Evolutionary conservation across 108 stramenopile species (phyloP), one percentile per base, ranked within the genome.

Genomic region (Cylindrotheca closterium): DNA sequence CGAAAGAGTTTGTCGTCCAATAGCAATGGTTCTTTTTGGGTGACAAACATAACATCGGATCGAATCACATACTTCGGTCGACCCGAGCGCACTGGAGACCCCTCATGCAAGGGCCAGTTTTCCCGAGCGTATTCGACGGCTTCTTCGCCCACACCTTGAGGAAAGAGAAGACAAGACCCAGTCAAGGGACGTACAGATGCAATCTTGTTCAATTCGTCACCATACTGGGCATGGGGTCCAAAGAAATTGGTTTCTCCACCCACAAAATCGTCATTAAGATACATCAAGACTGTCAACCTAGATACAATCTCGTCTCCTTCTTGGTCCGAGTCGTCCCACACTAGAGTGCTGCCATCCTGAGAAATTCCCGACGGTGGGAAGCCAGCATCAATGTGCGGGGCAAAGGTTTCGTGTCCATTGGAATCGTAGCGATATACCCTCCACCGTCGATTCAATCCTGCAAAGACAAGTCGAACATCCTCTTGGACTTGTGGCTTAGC

Each of bases 201-300:
- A 60, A 94, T 79, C 8, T 84, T 53, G 26, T 32, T 47, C 12
- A 3, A n/a, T 2, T 29, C 30, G 3, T 46, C 28, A 28, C 28
- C 30, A 22, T 52, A n/a, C 30, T 5, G 27, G n/a, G 49, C 31
- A 29, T 17, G 31, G 22, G 84, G 81, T 33, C 57, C 30, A 75
- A 83, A 92, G 70, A 95, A 95, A 15, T 86, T 91, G 37, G 94
- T 95, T 51, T 85, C 79, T 0, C 94, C 94, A 22, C 91, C 94
- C 7, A 72, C 65, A 65, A 95, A 95, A 67, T 91, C 91, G 21
- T 89, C 86, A 65, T 91, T 95, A 32, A 95, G 67, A 60, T 95
- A 95, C 66, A 92, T 82, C 26, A 95, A 65, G 7, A 91, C 79
- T 25, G 90, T 87, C 55, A 88, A 62, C 24, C 92, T 70, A 1